A percentile compares a stretch with the other conserved stretches of the same genome.
Conservation (phyloP, 202 grass and related monocot genomes). For the Schoenoplectus tabernaemontani region DNA sequence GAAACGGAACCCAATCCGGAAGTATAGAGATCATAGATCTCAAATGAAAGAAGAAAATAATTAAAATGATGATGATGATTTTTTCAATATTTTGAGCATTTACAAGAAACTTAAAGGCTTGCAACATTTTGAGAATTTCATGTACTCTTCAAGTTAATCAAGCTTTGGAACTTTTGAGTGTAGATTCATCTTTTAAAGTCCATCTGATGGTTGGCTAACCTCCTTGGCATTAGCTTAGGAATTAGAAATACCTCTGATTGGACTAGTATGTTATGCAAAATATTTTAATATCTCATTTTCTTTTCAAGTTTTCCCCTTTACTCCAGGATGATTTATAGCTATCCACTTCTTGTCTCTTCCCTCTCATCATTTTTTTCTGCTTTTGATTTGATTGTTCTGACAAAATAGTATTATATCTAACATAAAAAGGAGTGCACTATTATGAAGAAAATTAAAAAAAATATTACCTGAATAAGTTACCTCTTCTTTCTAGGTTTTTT, state of each 20-base stretch:
- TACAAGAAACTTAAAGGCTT: neutral
- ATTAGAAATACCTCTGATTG: neutral
- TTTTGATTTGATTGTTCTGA: neutral
- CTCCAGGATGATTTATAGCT: neutral
- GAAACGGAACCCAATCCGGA: too few relatives aligned
- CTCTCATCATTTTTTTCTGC: neutral
- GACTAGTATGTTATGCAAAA: neutral
- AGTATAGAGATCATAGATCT: too few relatives aligned
- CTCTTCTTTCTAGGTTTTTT: neutral
- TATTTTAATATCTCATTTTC: neutral
- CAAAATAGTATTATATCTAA: neutral
- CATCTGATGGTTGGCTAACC: neutral
- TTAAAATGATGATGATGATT: too few relatives aligned
- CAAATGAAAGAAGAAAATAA: too few relatives aligned
- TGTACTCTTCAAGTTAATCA: neutral
- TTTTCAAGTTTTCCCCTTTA: neutral
- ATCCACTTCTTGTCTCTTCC: neutral
- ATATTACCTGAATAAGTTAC: neutral
- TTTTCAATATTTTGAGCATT: neutral
- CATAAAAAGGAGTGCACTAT: neutral
- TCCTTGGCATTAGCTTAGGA: neutral
- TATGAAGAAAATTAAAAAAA: neutral
- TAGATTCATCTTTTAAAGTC: neutral
- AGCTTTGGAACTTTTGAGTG: neutral
- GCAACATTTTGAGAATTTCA: neutral